These are phyloP conservation scores for Nakaseomyces uthaithaninus DNA, from an alignment of 1,139 yeast genomes.

Conservation along the genomic window DNA sequence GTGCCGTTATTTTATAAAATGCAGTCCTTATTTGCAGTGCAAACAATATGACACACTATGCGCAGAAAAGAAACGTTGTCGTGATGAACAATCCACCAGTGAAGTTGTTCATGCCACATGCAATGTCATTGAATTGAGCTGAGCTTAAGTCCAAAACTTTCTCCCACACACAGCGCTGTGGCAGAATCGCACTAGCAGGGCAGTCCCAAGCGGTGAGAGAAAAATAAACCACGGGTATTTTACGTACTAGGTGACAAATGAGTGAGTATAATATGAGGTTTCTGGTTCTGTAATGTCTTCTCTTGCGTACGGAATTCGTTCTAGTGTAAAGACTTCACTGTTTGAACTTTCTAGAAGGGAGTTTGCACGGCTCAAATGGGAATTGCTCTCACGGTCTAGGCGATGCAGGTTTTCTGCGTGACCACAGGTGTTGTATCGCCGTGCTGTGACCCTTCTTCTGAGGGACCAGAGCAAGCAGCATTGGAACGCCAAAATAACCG, in stretches of 20 bases:
- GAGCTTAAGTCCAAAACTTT: no score
- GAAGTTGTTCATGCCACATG: no score
- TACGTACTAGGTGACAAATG: slow-evolving; percentile 1
- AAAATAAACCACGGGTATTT: not conserved
- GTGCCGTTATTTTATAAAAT: no score
- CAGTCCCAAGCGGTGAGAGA: no score
- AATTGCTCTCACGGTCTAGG: not conserved
- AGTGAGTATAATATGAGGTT: slow-evolving; percentile 7
- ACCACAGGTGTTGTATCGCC: slow-evolving; percentile 26
- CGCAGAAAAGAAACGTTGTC: no score
- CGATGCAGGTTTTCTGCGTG: slow-evolving; percentile 1
- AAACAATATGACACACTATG: no score
- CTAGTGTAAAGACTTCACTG: slow-evolving; percentile 7
- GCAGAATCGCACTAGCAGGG: no score
- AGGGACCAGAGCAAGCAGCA: slow-evolving; percentile 29
- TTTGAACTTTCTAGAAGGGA: slow-evolving; percentile 16
- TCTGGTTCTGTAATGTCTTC: slow-evolving; percentile 10
- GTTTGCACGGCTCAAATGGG: not conserved
- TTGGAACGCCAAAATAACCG: slow-evolving; percentile 37
- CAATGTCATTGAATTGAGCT: no score
- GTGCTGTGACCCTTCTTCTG: slow-evolving; percentile 45
- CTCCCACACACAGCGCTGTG: no score
- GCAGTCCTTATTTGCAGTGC: no score
- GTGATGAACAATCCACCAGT: no score
- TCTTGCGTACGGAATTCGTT: slow-evolving; percentile 1